Conservation (phyloP, 495 filamentous ascomycete genomes). For the Aspergillus conjunctus region DNA sequence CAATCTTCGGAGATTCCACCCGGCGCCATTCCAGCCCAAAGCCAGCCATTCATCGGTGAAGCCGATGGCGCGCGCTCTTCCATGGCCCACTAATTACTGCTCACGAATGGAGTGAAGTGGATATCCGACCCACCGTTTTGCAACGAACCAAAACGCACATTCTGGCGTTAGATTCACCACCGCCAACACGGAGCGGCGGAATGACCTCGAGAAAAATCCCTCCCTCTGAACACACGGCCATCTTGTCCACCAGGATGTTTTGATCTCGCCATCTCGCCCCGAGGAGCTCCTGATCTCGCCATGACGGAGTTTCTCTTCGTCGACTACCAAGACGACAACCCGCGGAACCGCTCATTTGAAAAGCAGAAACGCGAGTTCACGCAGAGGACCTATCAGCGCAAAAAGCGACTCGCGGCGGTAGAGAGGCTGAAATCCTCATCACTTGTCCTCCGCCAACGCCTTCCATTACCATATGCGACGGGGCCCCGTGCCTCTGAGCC, state of each 20-base stretch:
- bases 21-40: neutral
- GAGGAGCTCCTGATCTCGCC: neutral
- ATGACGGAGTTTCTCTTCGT: neutral
- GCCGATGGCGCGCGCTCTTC: neutral
- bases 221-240: neutral
- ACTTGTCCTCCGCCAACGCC: neutral
- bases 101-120: neutral
- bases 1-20: neutral
- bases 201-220: neutral
- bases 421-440: conserved; percentile 13
- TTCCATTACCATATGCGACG: neutral
- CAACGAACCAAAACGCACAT: neutral
- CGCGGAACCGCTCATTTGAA: neutral
- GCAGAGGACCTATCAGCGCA: conserved; percentile 10
- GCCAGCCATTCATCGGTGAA: neutral
- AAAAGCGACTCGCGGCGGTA: conserved; percentile 11
- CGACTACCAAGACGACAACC: conserved; percentile 1
- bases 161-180: neutral
- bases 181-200: neutral
- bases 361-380: conserved; percentile 2
- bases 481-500: neutral
- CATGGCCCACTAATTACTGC: neutral
- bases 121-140: neutral
- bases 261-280: no score
- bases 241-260: no score